These are phyloP conservation scores for Dimocarpus longan DNA, from an alignment of 345 rosid species.

Conservation along the genomic window DNA sequence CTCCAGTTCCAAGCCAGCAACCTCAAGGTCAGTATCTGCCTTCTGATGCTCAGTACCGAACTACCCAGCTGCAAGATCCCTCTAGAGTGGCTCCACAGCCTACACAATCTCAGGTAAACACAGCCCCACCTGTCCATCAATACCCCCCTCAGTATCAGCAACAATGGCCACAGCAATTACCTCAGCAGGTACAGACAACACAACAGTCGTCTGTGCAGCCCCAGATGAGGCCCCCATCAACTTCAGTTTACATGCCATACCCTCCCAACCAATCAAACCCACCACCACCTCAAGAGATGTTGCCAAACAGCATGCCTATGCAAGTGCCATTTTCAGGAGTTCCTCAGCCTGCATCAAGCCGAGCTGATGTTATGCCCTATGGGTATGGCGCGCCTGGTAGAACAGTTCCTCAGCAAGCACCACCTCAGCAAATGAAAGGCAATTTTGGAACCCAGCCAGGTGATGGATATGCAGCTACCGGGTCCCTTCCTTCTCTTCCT, in stretches of 20 bases:
- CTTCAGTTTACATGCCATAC: slow-evolving; percentile 65
- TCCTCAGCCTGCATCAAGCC: slow-evolving; percentile 68
- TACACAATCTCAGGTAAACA: slow-evolving; percentile 59
- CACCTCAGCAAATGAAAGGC: slow-evolving; percentile 70
- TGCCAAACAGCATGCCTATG: slow-evolving; percentile 72
- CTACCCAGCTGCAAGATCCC: slow-evolving; percentile 64
- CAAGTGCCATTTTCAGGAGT: slow-evolving; percentile 69
- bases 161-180: slow-evolving; percentile 70
- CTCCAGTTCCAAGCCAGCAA: slow-evolving; percentile 34
- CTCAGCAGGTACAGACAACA: slow-evolving; percentile 49
- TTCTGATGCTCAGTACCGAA: slow-evolving; percentile 66
- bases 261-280: slow-evolving; percentile 60
- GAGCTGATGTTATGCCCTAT: slow-evolving; percentile 57
- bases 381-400: slow-evolving; percentile 68
- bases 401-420: slow-evolving; percentile 62
- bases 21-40: slow-evolving; percentile 57
- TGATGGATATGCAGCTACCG: slow-evolving; percentile 66
- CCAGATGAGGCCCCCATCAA: slow-evolving; percentile 67
- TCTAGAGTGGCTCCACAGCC: slow-evolving; percentile 62
- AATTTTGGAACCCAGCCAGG: slow-evolving; percentile 54
- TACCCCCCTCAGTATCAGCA: slow-evolving; percentile 74
- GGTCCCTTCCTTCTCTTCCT: slow-evolving; percentile 56
- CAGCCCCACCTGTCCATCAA: slow-evolving; percentile 44
- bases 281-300: slow-evolving; percentile 54
- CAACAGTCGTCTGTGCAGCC: slow-evolving; percentile 59